Evolutionary conservation across 495 filamentous ascomycete genomes (phyloP).

Genomic region (Penicillium manginii): DNA sequence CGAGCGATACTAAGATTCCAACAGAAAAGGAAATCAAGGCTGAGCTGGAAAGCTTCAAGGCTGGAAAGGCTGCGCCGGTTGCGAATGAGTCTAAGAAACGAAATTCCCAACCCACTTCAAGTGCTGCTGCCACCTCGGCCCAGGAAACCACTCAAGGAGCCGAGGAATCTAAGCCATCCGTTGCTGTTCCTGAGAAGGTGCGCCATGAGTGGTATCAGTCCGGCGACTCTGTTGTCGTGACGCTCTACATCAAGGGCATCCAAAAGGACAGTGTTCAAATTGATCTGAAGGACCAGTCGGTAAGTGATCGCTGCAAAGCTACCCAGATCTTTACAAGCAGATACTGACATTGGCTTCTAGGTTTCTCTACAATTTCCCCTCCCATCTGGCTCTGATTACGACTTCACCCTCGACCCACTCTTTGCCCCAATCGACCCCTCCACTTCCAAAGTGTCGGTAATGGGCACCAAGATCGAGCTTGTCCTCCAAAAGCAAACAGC

Average conservation of each 20-base stretch:
- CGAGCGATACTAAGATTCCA: slow-evolving; percentile 55
- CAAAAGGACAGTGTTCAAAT: slow-evolving; percentile 62
- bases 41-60: slow-evolving; percentile 34
- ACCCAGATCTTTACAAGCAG: background rate
- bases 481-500: slow-evolving; percentile 66
- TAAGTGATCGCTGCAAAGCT: slow-evolving; percentile 26
- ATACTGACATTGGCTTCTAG: slow-evolving; percentile 40
- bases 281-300: slow-evolving; percentile 60
- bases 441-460: slow-evolving; percentile 63
- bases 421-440: slow-evolving; percentile 65
- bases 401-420: slow-evolving; percentile 73
- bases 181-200: slow-evolving; percentile 51
- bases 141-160: background rate
- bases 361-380: slow-evolving; percentile 70
- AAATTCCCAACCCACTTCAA: background rate
- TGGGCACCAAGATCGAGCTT: slow-evolving; percentile 85
- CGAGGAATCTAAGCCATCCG: background rate
- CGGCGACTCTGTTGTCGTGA: slow-evolving; percentile 63
- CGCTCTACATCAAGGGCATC: slow-evolving; percentile 73
- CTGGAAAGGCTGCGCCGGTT: slow-evolving; percentile 24
- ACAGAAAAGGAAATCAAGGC: slow-evolving; percentile 40
- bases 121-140: background rate
- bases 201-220: slow-evolving; percentile 85
- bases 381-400: slow-evolving; percentile 58
- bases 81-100: slow-evolving; percentile 13